Evolutionary conservation across 2,329 filamentous ascomycete species (phyloP).

Genomic region (Calonectria multiphialidica): DNA sequence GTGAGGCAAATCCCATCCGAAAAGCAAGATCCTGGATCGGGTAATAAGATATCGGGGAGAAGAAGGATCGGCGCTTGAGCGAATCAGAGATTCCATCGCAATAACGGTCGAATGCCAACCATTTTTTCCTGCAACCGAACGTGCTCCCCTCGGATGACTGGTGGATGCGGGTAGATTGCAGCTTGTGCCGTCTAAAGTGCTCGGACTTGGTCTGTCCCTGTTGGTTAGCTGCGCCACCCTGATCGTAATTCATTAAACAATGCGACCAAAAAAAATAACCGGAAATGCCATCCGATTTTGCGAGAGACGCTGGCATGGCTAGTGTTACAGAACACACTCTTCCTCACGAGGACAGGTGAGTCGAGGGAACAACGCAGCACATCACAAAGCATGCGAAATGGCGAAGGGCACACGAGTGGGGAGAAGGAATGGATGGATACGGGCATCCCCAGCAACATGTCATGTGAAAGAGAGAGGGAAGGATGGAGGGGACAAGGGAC

Average conservation of each 20-base stretch:
- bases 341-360: neutral
- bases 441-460: neutral
- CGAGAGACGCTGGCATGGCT: neutral
- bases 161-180: constrained; percentile 15
- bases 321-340: neutral
- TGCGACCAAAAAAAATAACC: neutral
- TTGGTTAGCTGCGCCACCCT: neutral
- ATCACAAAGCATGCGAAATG: neutral
- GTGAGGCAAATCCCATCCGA: neutral
- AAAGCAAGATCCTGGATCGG: neutral
- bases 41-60: neutral
- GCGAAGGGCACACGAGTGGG: neutral
- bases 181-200: constrained; percentile 17
- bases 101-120: neutral
- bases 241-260: neutral
- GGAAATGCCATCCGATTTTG: neutral
- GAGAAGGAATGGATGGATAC: neutral
- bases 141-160: neutral
- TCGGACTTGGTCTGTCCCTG: neutral
- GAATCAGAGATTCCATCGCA: neutral
- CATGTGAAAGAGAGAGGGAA: neutral
- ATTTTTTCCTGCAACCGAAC: neutral
- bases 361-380: too few relatives aligned
- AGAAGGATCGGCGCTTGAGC: neutral
- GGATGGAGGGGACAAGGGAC: neutral